phyloP scores from a whole-genome alignment of 2,329 filamentous ascomycete genomes.

The Orbilia quercus region DNA sequence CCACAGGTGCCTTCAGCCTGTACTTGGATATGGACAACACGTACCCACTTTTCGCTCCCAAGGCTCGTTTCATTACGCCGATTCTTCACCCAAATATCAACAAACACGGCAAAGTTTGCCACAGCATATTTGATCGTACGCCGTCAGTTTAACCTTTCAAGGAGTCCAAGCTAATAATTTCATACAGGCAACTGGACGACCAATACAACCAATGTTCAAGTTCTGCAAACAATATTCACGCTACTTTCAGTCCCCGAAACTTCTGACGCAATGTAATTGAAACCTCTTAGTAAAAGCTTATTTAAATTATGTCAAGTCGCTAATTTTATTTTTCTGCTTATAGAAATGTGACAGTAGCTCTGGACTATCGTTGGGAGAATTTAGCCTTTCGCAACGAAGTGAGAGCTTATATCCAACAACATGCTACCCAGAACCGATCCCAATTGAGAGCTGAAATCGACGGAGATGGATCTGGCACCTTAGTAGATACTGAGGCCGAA shows the following conservation, averaged over 20 bases:
- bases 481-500: constrained; percentile 9
- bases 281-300: neutral
- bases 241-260: constrained; percentile 55
- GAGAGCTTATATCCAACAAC: constrained; percentile 52
- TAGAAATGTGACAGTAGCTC: constrained; percentile 55
- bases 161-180: neutral
- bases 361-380: constrained; percentile 59
- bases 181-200: constrained; percentile 58
- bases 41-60: constrained; percentile 62
- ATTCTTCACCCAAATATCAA: constrained; percentile 64
- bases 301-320: neutral
- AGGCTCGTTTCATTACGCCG: constrained; percentile 62
- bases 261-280: constrained; percentile 54
- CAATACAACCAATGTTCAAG: constrained; percentile 56
- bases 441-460: constrained; percentile 9
- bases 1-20: constrained; percentile 61
- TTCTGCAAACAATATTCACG: constrained; percentile 56
- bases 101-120: constrained; percentile 63
- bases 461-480: neutral
- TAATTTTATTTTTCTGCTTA: neutral
- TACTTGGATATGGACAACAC: constrained; percentile 62
- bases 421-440: constrained; percentile 41
- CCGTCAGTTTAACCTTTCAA: constrained; percentile 13
- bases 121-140: constrained; percentile 57
- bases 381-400: constrained; percentile 57